Percentiles rank a stretch among this genome's conserved stretches.
phyloP scores from a whole-genome alignment of 768 basidiomycete genomes.

The Piloderma croceum region DNA sequence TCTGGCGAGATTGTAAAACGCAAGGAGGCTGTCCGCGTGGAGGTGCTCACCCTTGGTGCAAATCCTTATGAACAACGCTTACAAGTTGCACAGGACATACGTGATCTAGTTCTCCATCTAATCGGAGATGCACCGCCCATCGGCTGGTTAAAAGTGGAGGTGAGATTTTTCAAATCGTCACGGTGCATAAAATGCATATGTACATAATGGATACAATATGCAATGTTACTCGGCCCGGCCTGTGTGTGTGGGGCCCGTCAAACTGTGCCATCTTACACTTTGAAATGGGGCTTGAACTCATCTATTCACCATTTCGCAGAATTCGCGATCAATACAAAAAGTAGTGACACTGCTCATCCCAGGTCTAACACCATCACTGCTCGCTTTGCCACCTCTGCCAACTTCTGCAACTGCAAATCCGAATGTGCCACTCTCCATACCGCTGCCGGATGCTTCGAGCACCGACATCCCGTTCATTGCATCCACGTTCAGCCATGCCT shows the following conservation, averaged over 20 bases:
- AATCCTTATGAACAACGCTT: background rate
- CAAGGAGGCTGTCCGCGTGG: constrained; percentile 72
- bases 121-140: constrained; percentile 79
- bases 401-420: constrained; percentile 60
- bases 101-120: constrained; percentile 81
- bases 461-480: constrained; percentile 60
- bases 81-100: constrained; percentile 58
- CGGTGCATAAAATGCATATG: constrained; percentile 4
- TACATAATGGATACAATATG: too few species aligned
- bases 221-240: too few species aligned
- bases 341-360: constrained; percentile 79
- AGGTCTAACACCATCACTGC: constrained; percentile 73
- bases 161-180: constrained; percentile 25
- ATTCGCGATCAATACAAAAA: constrained; percentile 66
- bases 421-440: constrained; percentile 48
- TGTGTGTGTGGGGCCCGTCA: too few species aligned
- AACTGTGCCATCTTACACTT: too few species aligned
- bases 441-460: constrained; percentile 19
- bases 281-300: too few species aligned
- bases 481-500: constrained; percentile 85
- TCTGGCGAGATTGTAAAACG: constrained; percentile 70
- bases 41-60: constrained; percentile 42
- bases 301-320: constrained; percentile 37
- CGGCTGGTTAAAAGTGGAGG: constrained; percentile 83
- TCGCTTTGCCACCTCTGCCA: constrained; percentile 66